Base-by-base conservation (phyloP, 192 early-diverging fungal species). In the Umbelopsis ramanniana region DNA sequence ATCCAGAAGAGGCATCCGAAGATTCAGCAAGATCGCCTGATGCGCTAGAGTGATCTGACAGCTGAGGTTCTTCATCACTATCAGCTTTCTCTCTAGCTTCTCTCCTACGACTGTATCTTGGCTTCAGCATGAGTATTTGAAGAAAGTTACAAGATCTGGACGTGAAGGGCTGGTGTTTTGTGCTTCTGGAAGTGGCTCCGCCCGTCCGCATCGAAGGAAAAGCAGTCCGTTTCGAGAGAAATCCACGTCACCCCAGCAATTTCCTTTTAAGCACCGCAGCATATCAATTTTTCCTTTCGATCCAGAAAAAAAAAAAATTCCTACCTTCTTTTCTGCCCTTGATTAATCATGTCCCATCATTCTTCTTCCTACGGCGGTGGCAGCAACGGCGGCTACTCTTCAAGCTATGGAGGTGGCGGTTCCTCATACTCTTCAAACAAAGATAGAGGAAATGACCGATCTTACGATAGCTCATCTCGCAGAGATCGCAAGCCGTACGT, bases 371-470 rank as follows among this genome's bases (percentile, higher is more conserved):
- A 72, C 21, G 52, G 66, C 35, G 35, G 77, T 24, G 43, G 72
- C 24, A 48, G 76, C 43, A 69, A 75, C 11, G 78, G 71, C 24
- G 69, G 83, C 50, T 53, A 40, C 29, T 68, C 71, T 22, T 71
- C 77, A 37, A 53, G 78, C 37, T 67, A 78, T 26, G 53, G 70
- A 14, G 60, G 67, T 52, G 50, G 67, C 46, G 46, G 72, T 53
- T 70, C 40, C 22, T 54, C 60, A 48, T 47, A 24, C 11, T 66
- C 57, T 45, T 50, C 76, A 76, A 68, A 50, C 37, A 35, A 78
- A 73, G 72, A 76, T 78, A 7, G 80, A 79, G 43, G 84, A 76
- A 76, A 70, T 79, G 21, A 72, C 77, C 46, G 81, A 79, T 74
- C 79, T 54, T 70, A 70, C 17, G 69, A 70, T 9, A 54, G 53